Percentiles rank a stretch among this genome's conserved stretches.
These are phyloP conservation scores for Dipodascopsis tothii DNA, from an alignment of 805 yeast species.

Conservation along the genomic window DNA sequence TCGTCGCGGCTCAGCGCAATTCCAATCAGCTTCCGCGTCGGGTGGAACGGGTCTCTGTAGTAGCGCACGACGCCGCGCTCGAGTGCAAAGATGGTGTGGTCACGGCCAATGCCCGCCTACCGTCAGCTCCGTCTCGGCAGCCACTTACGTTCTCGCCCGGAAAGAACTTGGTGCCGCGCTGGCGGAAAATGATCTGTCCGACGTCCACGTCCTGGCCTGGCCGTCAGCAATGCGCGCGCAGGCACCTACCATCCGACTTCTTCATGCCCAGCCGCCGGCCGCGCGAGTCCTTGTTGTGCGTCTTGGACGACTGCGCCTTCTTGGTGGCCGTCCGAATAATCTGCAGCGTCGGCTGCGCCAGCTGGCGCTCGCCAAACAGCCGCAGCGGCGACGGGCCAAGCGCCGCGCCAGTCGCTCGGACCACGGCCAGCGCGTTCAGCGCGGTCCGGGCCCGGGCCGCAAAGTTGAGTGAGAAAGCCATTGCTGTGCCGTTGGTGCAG, in stretches of 20 bases:
- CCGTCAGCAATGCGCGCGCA: not conserved
- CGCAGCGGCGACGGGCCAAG: too few species aligned
- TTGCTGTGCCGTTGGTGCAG: too few species aligned
- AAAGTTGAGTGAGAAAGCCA: too few species aligned
- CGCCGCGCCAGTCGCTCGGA: too few species aligned
- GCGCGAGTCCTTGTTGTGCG: constrained; percentile 86
- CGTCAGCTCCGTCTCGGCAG: not conserved
- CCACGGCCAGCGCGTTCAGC: too few species aligned
- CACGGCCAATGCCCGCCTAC: constrained; percentile 61
- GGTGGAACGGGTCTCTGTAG: constrained; percentile 94
- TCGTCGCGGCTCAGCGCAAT: constrained; percentile 62
- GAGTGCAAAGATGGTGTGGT: constrained; percentile 81
- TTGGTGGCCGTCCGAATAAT: constrained; percentile 82
- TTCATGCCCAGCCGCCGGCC: constrained; percentile 93
- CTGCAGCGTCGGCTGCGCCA: constrained; percentile 9
- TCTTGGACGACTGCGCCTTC: constrained; percentile 89
- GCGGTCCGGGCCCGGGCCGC: too few species aligned
- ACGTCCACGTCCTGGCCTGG: constrained; percentile 47
- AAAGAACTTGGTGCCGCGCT: constrained; percentile 87
- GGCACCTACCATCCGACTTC: constrained; percentile 61
- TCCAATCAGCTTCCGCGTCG: constrained; percentile 83
- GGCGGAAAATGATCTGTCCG: constrained; percentile 86
- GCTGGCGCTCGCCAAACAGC: too few species aligned
- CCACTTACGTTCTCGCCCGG: constrained; percentile 76
- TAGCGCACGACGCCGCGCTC: constrained; percentile 92